Base-by-base conservation (phyloP, 257 asterid species). In the Scutellaria minor region DNA sequence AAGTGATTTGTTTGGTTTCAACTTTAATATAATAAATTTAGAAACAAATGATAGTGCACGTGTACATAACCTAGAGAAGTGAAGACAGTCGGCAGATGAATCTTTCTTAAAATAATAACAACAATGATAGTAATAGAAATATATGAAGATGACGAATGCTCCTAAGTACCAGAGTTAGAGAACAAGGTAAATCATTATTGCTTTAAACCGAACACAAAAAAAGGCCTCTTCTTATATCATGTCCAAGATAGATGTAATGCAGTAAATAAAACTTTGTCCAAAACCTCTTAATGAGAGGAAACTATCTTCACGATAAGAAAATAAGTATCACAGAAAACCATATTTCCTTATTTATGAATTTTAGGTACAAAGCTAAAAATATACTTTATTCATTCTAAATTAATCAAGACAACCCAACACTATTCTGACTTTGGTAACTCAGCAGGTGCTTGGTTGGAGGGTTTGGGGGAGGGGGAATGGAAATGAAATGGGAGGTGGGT, bases 41-140 rank as follows among this genome's bases (percentile, higher is more conserved):
- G 7, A 39, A 15, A 52, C 6, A 6, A 41, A 62, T 20, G 55
- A 48, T 35, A 6, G 20, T 10, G 6, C 18, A 47, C 13, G 18
- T 12, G 13, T 44, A 53, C 22, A 11, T 2, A 15, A 20, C 54
- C 66, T 24, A 40, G 47, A 6, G 51, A 15, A 15, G 7, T 11
- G 11, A 67, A 40, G 63, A 53, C 50, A 44, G 18, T 44, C 13
- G 41, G 45, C 54, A 42, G 41, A 5, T 13, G 22, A 64, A 64
- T 64, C 54, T 20, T 57, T 45, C 48, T n/a, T 48, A 46, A 71
- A 46, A 35, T 14, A 59, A 35, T 40, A 31, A 58, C 3, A 71
- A 46, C 35, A 27, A 31, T 31, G 3, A 31, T 31, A 31, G 37
- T 31, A 31, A 31, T 31, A 31, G 5, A 31, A 31, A 31, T 31